Evolutionary conservation across 2,329 filamentous ascomycete genomes (phyloP), one percentile per base, ranked within the genome.

Genomic region (Sporothrix inflata): DNA sequence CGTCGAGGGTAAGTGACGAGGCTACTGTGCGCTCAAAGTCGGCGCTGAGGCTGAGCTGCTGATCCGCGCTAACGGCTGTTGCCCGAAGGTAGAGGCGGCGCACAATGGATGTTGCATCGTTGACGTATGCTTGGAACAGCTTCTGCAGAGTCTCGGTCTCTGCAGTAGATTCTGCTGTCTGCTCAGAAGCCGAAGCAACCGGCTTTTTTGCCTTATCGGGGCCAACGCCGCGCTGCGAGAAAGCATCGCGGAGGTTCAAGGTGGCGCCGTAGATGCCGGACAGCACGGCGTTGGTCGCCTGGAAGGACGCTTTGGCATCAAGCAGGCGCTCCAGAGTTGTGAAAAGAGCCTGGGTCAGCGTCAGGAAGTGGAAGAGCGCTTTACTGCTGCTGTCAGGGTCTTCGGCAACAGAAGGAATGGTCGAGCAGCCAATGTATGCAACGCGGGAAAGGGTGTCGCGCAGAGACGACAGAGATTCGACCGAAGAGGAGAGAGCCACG

Each of bases 351-450:
- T 73, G 60, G 0, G 71, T 71, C 27, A 77, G 71, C 74, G 74
- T 72, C 76, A 75, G 60, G 74, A 79, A 74, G 53, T 73, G 73
- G 14, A 51, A 61, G 70, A 69, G 77, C 66, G 38, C 76, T 42
- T 66, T 68, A 60, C 27, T 14, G 38, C 38, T 38, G 21, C 40
- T 63, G 2, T 30, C 27, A 2, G 27, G 47, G 47, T 24, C 71
- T 27, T 47, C 40, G 4, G 77, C 72, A n/a, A 85, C 75, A 0
- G 81, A 80, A 0, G 47, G 34, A 9, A 82, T 73, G 53, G 82
- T 79, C 1, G 85, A 86, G 76, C 85, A 87, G 38, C 85, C 84
- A 65, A 88, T 80, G 70, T 83, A 85, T 3, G 84, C 84, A 2
- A 89, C 75, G 1, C 84, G 80, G 11, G 81, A 80, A 4, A 85